phyloP scores from a whole-genome alignment of 2,329 filamentous ascomycete genomes.

The Paecilomyces formosus region DNA sequence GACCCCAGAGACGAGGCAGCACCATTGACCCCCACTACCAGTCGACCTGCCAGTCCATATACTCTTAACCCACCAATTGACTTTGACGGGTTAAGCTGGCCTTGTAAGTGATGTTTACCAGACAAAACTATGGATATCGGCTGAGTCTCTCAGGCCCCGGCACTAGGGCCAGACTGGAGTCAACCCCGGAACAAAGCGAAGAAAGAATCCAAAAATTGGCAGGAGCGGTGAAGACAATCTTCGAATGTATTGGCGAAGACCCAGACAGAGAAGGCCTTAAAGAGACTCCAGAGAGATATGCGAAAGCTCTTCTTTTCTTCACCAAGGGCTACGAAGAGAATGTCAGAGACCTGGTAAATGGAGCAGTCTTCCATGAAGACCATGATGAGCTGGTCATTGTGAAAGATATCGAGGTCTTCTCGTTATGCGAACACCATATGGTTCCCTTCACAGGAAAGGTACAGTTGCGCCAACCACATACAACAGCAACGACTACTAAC shows the following conservation, averaged over 20 bases:
- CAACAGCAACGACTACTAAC: constrained; percentile 7
- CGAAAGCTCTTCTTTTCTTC: constrained; percentile 91
- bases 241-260: constrained; percentile 61
- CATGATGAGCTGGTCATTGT: constrained; percentile 97
- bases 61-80: constrained; percentile 44
- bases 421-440: constrained; percentile 92
- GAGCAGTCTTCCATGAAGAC: constrained; percentile 90
- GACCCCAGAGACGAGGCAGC: constrained; percentile 46
- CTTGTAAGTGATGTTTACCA: constrained; percentile 33
- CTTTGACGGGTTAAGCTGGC: constrained; percentile 47
- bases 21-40: constrained; percentile 44
- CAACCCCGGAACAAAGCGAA: constrained; percentile 51
- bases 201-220: constrained; percentile 54
- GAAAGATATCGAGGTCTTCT: constrained; percentile 93
- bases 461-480: constrained; percentile 13
- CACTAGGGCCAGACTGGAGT: constrained; percentile 46
- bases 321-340: constrained; percentile 97
- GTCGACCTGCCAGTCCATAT: constrained; percentile 44
- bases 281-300: constrained; percentile 75
- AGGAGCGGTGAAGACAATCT: constrained; percentile 55
- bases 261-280: constrained; percentile 56
- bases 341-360: constrained; percentile 81
- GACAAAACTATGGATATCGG: background rate
- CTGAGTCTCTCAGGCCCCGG: constrained; percentile 30
- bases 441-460: constrained; percentile 96